Percentiles rank a stretch among this genome's conserved stretches.
These are phyloP conservation scores for Saccharomyces pastorianus DNA, from an alignment of 1,139 yeast genomes.

Conservation along the genomic window DNA sequence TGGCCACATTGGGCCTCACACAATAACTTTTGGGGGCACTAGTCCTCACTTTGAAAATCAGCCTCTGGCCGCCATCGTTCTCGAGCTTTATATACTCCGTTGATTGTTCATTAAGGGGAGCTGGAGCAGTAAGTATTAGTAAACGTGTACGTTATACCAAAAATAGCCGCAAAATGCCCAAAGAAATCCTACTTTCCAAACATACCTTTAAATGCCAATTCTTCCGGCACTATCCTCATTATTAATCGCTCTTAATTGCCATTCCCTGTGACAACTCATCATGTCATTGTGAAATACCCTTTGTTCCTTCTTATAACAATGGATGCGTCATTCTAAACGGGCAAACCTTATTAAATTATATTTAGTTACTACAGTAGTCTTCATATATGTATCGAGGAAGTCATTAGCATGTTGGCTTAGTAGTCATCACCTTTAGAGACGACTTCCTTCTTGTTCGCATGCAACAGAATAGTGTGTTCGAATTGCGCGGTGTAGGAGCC, in stretches of 20 bases:
- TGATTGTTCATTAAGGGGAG: constrained; percentile 61
- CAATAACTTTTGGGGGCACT: constrained; percentile 94
- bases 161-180: neutral
- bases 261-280: neutral
- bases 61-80: constrained; percentile 48
- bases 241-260: neutral
- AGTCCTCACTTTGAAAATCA: constrained; percentile 92
- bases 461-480: constrained; percentile 87
- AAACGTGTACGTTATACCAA: neutral
- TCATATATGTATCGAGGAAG: neutral
- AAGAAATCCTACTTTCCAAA: neutral
- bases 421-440: constrained; percentile 93
- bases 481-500: constrained; percentile 94
- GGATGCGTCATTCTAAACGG: neutral
- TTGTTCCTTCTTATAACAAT: neutral
- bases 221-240: neutral
- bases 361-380: neutral
- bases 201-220: neutral
- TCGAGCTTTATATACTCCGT: constrained; percentile 59
- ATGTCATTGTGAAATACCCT: neutral
- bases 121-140: constrained; percentile 21
- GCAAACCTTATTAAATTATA: neutral
- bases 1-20: constrained; percentile 88
- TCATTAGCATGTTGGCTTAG: constrained; percentile 28
- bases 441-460: constrained; percentile 88